phyloP scores from a whole-genome alignment of 2,329 filamentous ascomycete species.

The Nemania sp. region DNA sequence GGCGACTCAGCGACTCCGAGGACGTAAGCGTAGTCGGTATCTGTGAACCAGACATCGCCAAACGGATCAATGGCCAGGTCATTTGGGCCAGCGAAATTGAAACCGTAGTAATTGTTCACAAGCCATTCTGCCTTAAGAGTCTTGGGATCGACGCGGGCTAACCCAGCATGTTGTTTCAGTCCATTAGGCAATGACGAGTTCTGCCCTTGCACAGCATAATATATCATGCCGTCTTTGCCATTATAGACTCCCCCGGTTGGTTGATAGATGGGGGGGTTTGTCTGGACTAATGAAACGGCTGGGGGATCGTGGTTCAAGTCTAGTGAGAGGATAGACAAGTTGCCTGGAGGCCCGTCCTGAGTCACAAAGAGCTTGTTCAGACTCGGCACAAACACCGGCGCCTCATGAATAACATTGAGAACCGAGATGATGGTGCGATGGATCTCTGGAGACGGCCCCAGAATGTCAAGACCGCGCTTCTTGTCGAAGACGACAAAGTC shows the following conservation, averaged over 20 bases:
- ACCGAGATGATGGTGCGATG: constrained; percentile 2
- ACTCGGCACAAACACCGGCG: constrained; percentile 5
- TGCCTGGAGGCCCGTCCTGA: constrained; percentile 10
- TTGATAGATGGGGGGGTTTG: constrained; percentile 10
- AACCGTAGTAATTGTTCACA: constrained; percentile 41
- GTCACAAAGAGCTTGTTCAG: constrained; percentile 13
- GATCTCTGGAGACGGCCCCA: constrained; percentile 4
- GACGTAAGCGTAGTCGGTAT: constrained; percentile 12
- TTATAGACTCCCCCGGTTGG: constrained; percentile 8
- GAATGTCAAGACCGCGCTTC: constrained; percentile 5
- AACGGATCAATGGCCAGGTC: constrained; percentile 42
- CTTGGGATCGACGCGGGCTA: constrained; percentile 10
- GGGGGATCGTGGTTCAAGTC: constrained; percentile 12
- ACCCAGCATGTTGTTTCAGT: constrained; percentile 8
- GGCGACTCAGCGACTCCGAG: constrained; percentile 33
- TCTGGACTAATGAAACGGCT: neutral
- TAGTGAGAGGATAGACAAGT: constrained; percentile 6
- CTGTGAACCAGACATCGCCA: constrained; percentile 31
- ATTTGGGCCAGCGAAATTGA: constrained; percentile 44
- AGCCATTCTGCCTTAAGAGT: constrained; percentile 34
- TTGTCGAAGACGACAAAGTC: constrained; percentile 11
- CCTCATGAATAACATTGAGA: constrained; percentile 14
- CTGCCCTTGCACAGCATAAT: constrained; percentile 9
- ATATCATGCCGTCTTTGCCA: constrained; percentile 13
- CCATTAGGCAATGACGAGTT: constrained; percentile 12